Percentiles rank a stretch among this genome's conserved stretches.
Evolutionary conservation across 345 rosid genomes (phyloP).

Genomic region (Eucalyptus regnans): DNA sequence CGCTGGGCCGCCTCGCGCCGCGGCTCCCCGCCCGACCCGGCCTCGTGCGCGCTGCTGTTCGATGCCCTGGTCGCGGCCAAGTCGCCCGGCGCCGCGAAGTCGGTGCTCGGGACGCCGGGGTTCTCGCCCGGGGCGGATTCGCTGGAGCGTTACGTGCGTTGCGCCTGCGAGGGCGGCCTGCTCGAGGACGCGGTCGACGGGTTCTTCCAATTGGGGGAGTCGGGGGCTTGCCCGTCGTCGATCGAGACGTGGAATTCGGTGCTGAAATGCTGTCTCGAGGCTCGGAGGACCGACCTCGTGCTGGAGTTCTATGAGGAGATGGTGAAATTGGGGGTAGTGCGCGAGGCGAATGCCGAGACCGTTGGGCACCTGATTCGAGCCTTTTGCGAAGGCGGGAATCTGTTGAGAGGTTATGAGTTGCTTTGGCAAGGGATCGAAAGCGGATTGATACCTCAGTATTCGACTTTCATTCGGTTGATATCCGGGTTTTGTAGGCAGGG

Average conservation of each 20-base stretch:
- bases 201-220: conserved; percentile 13
- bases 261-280: conserved; percentile 26
- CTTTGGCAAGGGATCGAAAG: conserved; percentile 29
- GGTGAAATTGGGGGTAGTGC: conserved; percentile 18
- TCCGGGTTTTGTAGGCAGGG: conserved; percentile 9
- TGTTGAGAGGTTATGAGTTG: conserved; percentile 25
- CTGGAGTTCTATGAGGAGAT: conserved; percentile 34
- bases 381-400: conserved; percentile 24
- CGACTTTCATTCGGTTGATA: conserved; percentile 24
- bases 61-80: conserved; percentile 49
- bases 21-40: conserved; percentile 21
- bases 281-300: conserved; percentile 26
- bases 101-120: conserved; percentile 22
- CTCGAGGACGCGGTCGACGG: conserved; percentile 34
- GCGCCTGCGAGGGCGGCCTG: conserved; percentile 37
- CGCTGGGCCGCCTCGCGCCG: conserved; percentile 28
- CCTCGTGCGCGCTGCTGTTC: conserved; percentile 37
- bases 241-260: conserved; percentile 38
- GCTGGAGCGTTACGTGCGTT: conserved; percentile 30
- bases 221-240: conserved; percentile 7
- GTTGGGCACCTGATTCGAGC: conserved; percentile 28
- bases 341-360: conserved; percentile 17
- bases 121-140: conserved; percentile 20
- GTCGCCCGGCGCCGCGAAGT: conserved; percentile 29
- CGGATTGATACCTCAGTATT: conserved; percentile 19